phyloP scores from a whole-genome alignment of 2,329 filamentous ascomycete species.

The Elsinoe necatrix region DNA sequence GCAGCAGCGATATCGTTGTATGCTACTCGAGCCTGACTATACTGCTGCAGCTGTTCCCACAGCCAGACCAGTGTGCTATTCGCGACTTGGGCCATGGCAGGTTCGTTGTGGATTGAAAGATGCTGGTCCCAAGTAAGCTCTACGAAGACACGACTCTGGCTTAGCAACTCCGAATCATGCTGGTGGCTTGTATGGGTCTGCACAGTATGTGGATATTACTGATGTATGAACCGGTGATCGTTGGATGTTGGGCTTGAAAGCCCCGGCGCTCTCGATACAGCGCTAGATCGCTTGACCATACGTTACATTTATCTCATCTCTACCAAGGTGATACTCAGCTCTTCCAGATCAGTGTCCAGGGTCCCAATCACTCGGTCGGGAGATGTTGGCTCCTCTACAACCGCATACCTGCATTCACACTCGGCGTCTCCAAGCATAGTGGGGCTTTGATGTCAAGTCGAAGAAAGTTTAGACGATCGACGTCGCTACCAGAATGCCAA shows the following conservation, averaged over 20 bases:
- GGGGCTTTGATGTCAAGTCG: neutral
- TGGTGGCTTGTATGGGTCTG: neutral
- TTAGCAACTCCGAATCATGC: neutral
- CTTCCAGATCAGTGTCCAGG: no score
- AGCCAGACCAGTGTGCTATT: slow-evolving; percentile 93
- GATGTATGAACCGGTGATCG: neutral
- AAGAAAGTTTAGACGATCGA: slow-evolving; percentile 1
- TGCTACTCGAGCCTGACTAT: slow-evolving; percentile 82
- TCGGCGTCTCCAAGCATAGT: neutral
- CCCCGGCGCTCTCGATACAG: neutral
- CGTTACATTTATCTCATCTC: no score
- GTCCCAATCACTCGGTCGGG: no score
- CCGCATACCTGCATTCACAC: no score
- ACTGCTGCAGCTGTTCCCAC: slow-evolving; percentile 89
- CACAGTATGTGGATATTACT: no score
- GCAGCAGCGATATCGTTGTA: slow-evolving; percentile 85
- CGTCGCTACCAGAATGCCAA: neutral
- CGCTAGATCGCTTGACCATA: neutral
- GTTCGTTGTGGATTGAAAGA: neutral
- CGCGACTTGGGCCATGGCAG: slow-evolving; percentile 57
- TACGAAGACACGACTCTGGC: neutral
- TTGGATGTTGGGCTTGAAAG: neutral
- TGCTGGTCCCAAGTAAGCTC: no score
- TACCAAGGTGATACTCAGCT: no score
- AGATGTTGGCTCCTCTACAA: no score